A percentile compares a stretch with the other conserved stretches of the same genome.
These are phyloP conservation scores for Tetracentron sinense DNA, from an alignment of 164 flowering plant genomes.

Conservation along the genomic window DNA sequence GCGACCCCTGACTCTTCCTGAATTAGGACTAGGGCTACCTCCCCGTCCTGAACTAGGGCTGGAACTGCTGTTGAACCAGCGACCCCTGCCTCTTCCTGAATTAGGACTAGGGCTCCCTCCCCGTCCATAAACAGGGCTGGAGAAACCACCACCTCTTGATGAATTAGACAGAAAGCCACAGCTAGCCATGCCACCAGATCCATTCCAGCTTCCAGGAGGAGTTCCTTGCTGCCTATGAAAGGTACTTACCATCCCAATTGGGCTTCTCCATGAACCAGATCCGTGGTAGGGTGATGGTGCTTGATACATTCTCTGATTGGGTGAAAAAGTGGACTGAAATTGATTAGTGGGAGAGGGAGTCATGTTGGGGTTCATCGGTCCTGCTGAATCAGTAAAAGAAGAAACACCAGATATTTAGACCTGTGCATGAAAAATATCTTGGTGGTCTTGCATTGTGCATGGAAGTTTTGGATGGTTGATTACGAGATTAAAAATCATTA, in stretches of 20 bases:
- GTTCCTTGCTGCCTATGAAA: constrained; percentile 15
- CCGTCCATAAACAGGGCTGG: constrained; percentile 25
- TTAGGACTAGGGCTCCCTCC: constrained; percentile 24
- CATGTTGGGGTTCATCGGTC: too few species aligned
- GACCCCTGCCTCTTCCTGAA: constrained; percentile 36
- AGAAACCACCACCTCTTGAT: constrained; percentile 19
- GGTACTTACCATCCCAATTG: constrained; percentile 21
- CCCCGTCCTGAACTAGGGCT: constrained; percentile 27
- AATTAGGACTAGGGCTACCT: constrained; percentile 22
- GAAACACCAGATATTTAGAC: too few species aligned
- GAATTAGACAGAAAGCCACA: constrained; percentile 23
- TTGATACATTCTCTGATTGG: constrained; percentile 24
- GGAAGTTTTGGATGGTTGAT: too few species aligned
- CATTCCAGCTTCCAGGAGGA: constrained; percentile 29
- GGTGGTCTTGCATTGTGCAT: too few species aligned
- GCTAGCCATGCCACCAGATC: constrained; percentile 16
- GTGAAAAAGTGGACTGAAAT: constrained; percentile 21
- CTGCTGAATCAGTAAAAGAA: too few species aligned
- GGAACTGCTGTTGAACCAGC: constrained; percentile 17
- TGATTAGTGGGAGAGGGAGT: constrained; percentile 27
- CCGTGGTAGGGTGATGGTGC: constrained; percentile 15
- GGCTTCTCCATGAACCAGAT: constrained; percentile 19
- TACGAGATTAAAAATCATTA: too few species aligned
- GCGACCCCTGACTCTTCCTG: constrained; percentile 35
- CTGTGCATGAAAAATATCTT: too few species aligned